Evolutionary conservation across 2,329 filamentous ascomycete species (phyloP).

Genomic region (Sarocladium kiliense): DNA sequence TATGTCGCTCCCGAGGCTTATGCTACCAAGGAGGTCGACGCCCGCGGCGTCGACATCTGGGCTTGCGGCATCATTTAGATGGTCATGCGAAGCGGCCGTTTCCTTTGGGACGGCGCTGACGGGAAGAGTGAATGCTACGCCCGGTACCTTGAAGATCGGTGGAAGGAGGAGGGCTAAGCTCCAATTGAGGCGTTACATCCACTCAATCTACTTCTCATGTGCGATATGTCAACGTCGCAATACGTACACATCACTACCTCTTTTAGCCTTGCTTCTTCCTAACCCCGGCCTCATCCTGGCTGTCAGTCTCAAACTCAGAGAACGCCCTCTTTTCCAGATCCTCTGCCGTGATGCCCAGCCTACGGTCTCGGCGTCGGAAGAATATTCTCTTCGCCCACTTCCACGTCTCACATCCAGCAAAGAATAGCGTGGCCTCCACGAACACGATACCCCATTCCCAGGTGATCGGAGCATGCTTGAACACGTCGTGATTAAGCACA

Average conservation of each 20-base stretch:
- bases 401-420: slow-evolving; percentile 52
- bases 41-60: too few species aligned
- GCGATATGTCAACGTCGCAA: too few species aligned
- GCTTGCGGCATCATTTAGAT: too few species aligned
- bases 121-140: too few species aligned
- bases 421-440: slow-evolving; percentile 49
- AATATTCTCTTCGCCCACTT: slow-evolving; percentile 50
- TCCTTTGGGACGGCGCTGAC: too few species aligned
- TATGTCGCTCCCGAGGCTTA: too few species aligned
- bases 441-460: slow-evolving; percentile 61
- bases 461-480: slow-evolving; percentile 51
- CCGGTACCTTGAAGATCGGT: too few species aligned
- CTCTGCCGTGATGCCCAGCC: slow-evolving; percentile 7
- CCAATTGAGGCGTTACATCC: too few species aligned
- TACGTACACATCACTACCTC: background rate
- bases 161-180: too few species aligned
- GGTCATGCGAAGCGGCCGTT: too few species aligned
- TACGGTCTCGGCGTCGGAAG: slow-evolving; percentile 24
- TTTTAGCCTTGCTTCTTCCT: background rate
- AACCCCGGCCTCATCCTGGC: background rate
- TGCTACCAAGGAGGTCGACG: too few species aligned
- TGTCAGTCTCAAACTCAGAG: slow-evolving; percentile 9
- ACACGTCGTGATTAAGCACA: slow-evolving; percentile 50
- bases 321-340: slow-evolving; percentile 14
- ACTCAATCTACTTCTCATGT: too few species aligned